Conservation (phyloP, 495 filamentous ascomycete genomes). For the Xylaria venustula region DNA sequence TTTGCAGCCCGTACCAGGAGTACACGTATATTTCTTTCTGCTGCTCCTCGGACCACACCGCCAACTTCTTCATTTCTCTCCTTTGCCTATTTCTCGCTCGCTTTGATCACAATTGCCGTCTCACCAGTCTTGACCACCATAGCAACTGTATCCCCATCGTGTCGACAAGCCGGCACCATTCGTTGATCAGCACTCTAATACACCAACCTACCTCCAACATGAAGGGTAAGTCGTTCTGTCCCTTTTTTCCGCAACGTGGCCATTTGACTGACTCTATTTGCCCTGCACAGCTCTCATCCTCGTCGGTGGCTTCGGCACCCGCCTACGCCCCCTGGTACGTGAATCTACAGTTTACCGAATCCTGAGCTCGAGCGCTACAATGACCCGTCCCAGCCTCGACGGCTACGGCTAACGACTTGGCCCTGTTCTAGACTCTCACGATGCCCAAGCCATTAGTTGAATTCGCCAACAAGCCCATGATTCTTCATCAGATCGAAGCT, state of each 20-base stretch:
- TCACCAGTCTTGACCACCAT: neutral
- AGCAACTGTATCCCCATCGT: neutral
- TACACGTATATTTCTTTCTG: neutral
- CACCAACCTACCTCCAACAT: slow-evolving; percentile 29
- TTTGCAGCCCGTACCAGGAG: neutral
- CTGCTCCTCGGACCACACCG: neutral
- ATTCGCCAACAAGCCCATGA: slow-evolving; percentile 99
- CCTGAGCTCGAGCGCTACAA: neutral
- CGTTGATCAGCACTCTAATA: neutral
- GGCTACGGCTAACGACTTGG: slow-evolving; percentile 24
- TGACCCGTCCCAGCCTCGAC: neutral
- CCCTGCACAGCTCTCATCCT: slow-evolving; percentile 84
- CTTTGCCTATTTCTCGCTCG: neutral
- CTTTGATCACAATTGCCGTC: neutral
- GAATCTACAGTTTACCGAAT: neutral
- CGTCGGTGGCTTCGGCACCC: slow-evolving; percentile 98
- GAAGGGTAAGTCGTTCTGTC: slow-evolving; percentile 37
- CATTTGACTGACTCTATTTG: slow-evolving; percentile 29
- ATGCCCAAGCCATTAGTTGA: slow-evolving; percentile 97
- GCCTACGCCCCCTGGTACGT: slow-evolving; percentile 94
- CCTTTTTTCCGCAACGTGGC: neutral
- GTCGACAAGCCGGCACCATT: neutral
- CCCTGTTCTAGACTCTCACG: slow-evolving; percentile 73
- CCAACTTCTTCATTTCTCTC: neutral
- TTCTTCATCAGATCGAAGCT: slow-evolving; percentile 95